Conservation (phyloP, 2,329 filamentous ascomycete species). For the Trichoderma afroharzianum region DNA sequence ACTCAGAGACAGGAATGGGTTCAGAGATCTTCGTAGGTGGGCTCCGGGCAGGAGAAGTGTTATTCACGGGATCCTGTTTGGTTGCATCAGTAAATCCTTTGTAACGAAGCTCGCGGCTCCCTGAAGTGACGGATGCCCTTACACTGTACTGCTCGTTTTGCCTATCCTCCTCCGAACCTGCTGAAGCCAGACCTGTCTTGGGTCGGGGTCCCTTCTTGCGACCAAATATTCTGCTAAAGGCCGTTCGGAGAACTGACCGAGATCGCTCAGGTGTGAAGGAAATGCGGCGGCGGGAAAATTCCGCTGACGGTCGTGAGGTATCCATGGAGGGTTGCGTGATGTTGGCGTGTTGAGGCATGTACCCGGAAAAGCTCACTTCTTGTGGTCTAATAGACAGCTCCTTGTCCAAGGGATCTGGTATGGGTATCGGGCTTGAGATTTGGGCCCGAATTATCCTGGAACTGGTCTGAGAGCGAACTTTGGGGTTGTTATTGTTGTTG, state of each 20-base stretch:
- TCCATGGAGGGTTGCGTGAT: neutral
- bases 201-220: conserved; percentile 48
- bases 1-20: conserved; percentile 59
- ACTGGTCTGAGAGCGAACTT: conserved; percentile 1
- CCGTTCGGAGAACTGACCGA: conserved; percentile 54
- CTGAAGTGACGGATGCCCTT: conserved; percentile 28
- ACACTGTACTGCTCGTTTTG: conserved; percentile 46
- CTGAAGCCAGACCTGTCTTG: conserved; percentile 1
- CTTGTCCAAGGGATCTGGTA: conserved; percentile 46
- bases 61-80: conserved; percentile 34
- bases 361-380: neutral
- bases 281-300: conserved; percentile 1
- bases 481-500: neutral
- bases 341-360: neutral
- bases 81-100: conserved; percentile 14
- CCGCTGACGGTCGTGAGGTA: neutral
- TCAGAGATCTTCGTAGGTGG: conserved; percentile 51
- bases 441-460: conserved; percentile 52
- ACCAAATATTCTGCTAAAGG: conserved; percentile 56
- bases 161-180: neutral
- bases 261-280: conserved; percentile 6
- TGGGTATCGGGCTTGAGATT: conserved; percentile 60
- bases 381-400: conserved; percentile 46
- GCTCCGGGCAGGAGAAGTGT: conserved; percentile 35
- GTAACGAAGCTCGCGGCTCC: too few species aligned